A percentile compares a stretch with the other conserved stretches of the same genome.
Evolutionary conservation across 1,284 basidiomycete species (phyloP).

Genomic region (Gomphus sp.): DNA sequence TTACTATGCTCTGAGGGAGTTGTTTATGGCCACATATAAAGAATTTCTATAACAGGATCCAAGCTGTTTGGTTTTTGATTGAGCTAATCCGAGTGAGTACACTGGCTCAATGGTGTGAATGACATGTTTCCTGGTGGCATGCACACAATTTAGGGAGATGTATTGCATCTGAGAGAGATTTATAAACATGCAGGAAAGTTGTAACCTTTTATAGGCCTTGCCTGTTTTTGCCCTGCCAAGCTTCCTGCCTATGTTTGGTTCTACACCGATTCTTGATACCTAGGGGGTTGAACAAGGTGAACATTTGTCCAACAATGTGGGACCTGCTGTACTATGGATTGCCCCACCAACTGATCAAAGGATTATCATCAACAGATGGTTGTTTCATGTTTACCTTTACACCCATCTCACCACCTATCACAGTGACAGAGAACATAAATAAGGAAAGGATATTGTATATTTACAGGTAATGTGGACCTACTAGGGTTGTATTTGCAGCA

Average conservation of each 20-base stretch:
- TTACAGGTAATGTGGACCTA: slow-evolving; percentile 39
- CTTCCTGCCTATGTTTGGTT: slow-evolving; percentile 36
- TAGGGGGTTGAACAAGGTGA: not conserved
- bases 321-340: slow-evolving; percentile 82
- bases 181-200: slow-evolving; percentile 54
- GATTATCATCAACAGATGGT: not conserved
- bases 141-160: not conserved
- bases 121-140: slow-evolving; percentile 49
- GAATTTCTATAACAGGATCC: slow-evolving; percentile 66
- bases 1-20: slow-evolving; percentile 57
- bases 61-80: slow-evolving; percentile 46
- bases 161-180: not conserved
- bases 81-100: slow-evolving; percentile 38
- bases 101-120: slow-evolving; percentile 91
- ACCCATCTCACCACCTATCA: slow-evolving; percentile 48
- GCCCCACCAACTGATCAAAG: slow-evolving; percentile 63
- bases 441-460: slow-evolving; percentile 2
- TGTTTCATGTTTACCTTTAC: not conserved
- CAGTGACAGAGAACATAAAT: slow-evolving; percentile 1
- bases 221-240: slow-evolving; percentile 78
- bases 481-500: slow-evolving; percentile 71
- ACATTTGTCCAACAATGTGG: slow-evolving; percentile 67
- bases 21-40: slow-evolving; percentile 52
- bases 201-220: slow-evolving; percentile 65
- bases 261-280: not conserved